phyloP scores from a whole-genome alignment of 2,329 filamentous ascomycete species.

The Trichoderma sp. region DNA sequence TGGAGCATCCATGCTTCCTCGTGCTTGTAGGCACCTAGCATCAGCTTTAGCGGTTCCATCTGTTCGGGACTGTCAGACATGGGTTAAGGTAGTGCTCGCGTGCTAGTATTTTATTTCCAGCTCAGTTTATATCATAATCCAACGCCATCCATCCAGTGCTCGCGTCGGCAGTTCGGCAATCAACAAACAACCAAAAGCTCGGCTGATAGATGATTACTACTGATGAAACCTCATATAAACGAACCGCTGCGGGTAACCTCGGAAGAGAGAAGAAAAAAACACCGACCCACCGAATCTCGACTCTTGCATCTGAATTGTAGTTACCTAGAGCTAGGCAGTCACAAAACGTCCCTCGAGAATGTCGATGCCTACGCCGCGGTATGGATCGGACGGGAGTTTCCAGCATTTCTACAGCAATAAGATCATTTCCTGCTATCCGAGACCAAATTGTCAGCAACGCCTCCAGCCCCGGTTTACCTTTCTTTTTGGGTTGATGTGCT shows the following conservation, averaged over 20 bases:
- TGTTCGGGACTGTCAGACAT: background rate
- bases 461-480: background rate
- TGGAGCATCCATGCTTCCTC: background rate
- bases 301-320: background rate
- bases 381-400: background rate
- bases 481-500: background rate
- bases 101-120: background rate
- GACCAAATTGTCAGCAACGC: background rate
- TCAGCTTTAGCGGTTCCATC: background rate
- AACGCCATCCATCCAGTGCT: background rate
- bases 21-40: background rate
- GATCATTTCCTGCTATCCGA: background rate
- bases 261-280: background rate
- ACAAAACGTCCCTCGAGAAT: background rate
- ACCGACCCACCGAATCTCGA: background rate
- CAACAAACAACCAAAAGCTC: background rate
- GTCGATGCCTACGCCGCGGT: background rate
- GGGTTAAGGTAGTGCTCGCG: background rate
- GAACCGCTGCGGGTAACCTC: background rate
- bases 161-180: background rate
- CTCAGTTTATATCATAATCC: background rate
- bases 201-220: background rate
- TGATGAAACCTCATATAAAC: background rate
- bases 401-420: background rate
- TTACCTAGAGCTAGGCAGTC: slow-evolving; percentile 16